These are phyloP conservation scores for Coemansia sp. DNA, from an alignment of 192 early-diverging fungal genomes.

Conservation along the genomic window DNA sequence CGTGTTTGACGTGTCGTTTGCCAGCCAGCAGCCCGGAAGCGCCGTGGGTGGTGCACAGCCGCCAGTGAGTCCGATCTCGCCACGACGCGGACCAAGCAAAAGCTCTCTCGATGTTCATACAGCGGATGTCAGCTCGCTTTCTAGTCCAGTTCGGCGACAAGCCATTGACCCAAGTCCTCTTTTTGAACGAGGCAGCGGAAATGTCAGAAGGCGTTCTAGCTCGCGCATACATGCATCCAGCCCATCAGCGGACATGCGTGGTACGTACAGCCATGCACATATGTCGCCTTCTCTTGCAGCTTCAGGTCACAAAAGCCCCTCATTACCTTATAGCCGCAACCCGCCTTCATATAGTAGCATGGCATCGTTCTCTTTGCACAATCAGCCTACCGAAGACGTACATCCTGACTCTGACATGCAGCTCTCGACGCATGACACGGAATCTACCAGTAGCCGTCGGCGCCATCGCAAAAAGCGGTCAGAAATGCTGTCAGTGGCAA, in stretches of 20 bases:
- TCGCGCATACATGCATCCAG: slow-evolving; percentile 4
- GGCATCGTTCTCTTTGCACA: slow-evolving; percentile 11
- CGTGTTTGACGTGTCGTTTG: slow-evolving; percentile 48
- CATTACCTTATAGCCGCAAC: neutral
- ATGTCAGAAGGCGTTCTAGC: slow-evolving; percentile 5
- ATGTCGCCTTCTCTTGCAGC: slow-evolving; percentile 2
- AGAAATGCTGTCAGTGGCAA: slow-evolving; percentile 2
- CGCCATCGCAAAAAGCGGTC: slow-evolving; percentile 17
- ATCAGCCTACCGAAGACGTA: slow-evolving; percentile 4
- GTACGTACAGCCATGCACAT: slow-evolving; percentile 2
- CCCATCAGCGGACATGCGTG: neutral
- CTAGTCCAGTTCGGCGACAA: neutral
- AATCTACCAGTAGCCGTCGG: slow-evolving; percentile 4
- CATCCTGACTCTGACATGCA: slow-evolving; percentile 6
- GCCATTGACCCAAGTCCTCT: neutral
- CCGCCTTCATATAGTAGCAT: slow-evolving; percentile 11
- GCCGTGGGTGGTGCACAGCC: neutral
- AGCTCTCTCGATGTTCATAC: neutral
- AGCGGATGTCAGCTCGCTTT: neutral
- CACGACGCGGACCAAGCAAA: slow-evolving; percentile 3
- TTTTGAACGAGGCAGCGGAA: slow-evolving; percentile 2
- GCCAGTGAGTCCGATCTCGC: neutral
- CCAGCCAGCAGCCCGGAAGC: slow-evolving; percentile 4
- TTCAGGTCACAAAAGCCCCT: neutral
- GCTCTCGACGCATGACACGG: slow-evolving; percentile 3